Base-by-base conservation (phyloP, 1,139 yeast genomes). In the Geotrichum carabidarum region DNA sequence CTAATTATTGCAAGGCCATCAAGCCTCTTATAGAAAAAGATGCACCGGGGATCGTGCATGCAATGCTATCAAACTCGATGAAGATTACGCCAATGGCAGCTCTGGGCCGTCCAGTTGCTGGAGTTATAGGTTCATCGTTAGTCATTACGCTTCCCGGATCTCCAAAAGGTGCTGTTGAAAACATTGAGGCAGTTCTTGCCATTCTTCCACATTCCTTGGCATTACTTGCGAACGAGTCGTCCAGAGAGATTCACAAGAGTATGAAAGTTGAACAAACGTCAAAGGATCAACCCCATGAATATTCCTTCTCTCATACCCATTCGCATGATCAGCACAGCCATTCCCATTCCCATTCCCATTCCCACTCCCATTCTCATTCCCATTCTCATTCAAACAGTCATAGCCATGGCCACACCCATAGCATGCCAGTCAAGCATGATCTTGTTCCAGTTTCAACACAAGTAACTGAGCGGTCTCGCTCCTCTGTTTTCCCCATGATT, bases 121-220 rank as follows among this genome's bases (percentile, higher is more conserved):
- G 82, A 1, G 66, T 73, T 0, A 59, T 64, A 12, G 58, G 60
- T 30, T 59, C 59, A 38, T 58, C 74, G 0, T 57, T 78, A 44
- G 64, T 78, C 0, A 60, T 78, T 8, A 75, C 81, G 0, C 64
- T 78, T 8, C 82, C 82, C 0, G 82, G 82, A 0, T 76, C 80
- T 0, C 78, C 78, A 1, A 75, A 71, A 55, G 81, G 75, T 0
- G 78, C 78, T 0, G 58, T 59, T 1, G 81, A 78, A 61, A 76
- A 76, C 57, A 56, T 76, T 34, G 66, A 63, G 18, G 74, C 78
- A 0, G 58, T 78, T 6, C 42, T 70, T 1, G 65, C 60, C 2
- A 65, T 72, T 2, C 57, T 78, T 40, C 71, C 72, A 0, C 82
- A 78, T 61, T 78, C 79, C 0, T 59, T 78, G 47, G 62, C 63